Percentiles rank a stretch among this genome's conserved stretches.
Evolutionary conservation across 768 basidiomycete species (phyloP).

Genomic region (Suillus occidentalis): DNA sequence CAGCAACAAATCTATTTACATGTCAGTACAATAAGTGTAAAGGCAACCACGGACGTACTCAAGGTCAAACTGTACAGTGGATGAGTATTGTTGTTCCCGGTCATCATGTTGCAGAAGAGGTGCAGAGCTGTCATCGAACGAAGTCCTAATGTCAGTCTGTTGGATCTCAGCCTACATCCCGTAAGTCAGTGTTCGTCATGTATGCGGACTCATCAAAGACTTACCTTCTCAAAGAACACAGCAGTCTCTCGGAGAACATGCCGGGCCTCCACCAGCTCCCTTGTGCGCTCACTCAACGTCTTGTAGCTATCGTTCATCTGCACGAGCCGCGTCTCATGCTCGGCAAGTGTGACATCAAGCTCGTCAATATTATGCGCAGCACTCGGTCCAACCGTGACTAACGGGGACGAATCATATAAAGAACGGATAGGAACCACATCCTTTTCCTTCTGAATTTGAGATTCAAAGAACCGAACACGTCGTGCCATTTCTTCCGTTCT

Average conservation of each 20-base stretch:
- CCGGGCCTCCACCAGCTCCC: constrained; percentile 89
- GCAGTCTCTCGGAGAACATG: constrained; percentile 94
- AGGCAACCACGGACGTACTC: constrained; percentile 54
- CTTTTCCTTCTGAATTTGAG: constrained; percentile 84
- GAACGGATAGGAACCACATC: constrained; percentile 83
- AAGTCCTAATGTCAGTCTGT: constrained; percentile 77
- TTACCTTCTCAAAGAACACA: constrained; percentile 88
- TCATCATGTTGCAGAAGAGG: constrained; percentile 93
- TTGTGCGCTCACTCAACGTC: constrained; percentile 78
- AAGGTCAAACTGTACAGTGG: constrained; percentile 73
- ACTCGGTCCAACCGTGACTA: constrained; percentile 88
- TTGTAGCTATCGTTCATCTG: constrained; percentile 96
- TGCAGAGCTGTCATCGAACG: constrained; percentile 89
- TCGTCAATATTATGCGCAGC: constrained; percentile 94
- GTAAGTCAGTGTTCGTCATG: constrained; percentile 11
- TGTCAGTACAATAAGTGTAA: background rate
- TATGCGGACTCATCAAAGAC: constrained; percentile 20
- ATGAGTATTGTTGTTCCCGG: constrained; percentile 62
- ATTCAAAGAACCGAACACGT: constrained; percentile 84
- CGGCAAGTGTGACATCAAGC: constrained; percentile 80
- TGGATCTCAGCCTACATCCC: constrained; percentile 68
- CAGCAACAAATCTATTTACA: constrained; percentile 79
- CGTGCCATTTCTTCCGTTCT: constrained; percentile 96
- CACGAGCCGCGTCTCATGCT: constrained; percentile 79
- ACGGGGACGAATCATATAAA: constrained; percentile 80